phyloP scores from a whole-genome alignment of 2,329 filamentous ascomycete genomes.

The Whalleya microplaca region DNA sequence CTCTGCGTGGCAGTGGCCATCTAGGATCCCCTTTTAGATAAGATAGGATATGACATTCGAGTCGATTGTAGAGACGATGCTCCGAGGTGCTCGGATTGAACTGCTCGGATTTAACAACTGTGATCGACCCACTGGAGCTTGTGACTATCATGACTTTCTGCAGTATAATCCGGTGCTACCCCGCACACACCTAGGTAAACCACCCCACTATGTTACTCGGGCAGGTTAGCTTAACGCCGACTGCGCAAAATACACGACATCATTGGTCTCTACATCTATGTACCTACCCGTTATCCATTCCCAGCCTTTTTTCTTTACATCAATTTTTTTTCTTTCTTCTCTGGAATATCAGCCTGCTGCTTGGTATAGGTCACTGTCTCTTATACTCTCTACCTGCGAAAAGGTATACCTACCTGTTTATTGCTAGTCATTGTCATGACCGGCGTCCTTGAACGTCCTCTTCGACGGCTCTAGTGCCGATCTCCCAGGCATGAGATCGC shows the following conservation, averaged over 20 bases:
- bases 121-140: not conserved
- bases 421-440: not conserved
- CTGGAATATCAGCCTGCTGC: not conserved
- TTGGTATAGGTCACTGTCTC: not conserved
- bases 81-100: not conserved
- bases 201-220: not conserved
- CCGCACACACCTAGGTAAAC: not conserved
- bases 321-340: not conserved
- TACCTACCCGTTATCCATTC: not conserved
- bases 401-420: not conserved
- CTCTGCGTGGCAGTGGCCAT: no score
- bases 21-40: no score
- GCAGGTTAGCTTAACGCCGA: not conserved
- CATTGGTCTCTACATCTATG: not conserved
- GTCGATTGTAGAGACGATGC: no score
- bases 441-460: not conserved
- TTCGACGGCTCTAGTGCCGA: not conserved
- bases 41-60: no score
- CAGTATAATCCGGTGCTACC: not conserved
- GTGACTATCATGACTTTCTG: not conserved
- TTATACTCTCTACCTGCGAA: no score
- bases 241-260: not conserved
- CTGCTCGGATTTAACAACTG: not conserved
- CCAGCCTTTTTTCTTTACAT: no score
- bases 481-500: not conserved